Evolutionary conservation across 116 monocot species (phyloP).

Genomic region (Phalaenopsis hybrid): DNA sequence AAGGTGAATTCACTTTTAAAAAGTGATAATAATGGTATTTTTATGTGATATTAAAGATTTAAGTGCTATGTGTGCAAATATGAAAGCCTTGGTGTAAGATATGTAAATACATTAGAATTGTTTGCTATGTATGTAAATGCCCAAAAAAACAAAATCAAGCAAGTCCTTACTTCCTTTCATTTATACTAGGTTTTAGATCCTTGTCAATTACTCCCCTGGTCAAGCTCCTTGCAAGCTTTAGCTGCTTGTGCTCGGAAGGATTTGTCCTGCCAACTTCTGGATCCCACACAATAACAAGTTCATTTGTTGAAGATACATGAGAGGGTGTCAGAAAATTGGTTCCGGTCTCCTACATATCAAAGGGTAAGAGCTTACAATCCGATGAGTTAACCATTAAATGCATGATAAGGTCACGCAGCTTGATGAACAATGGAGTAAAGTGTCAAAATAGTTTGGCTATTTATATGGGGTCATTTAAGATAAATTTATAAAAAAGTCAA

Average conservation of each 20-base stretch:
- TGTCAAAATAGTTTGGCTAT: too few relatives aligned
- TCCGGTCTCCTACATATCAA: slow-evolving; percentile 62
- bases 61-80: too few relatives aligned
- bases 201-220: slow-evolving; percentile 85
- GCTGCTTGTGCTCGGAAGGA: slow-evolving; percentile 95
- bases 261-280: slow-evolving; percentile 94
- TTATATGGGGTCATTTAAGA: too few relatives aligned
- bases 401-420: background rate
- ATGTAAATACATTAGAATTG: too few relatives aligned
- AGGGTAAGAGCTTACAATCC: background rate
- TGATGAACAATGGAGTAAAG: background rate
- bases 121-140: too few relatives aligned
- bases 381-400: background rate
- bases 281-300: slow-evolving; percentile 96
- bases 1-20: too few relatives aligned
- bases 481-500: too few relatives aligned
- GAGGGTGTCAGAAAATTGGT: slow-evolving; percentile 52
- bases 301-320: slow-evolving; percentile 76
- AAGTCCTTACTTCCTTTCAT: slow-evolving; percentile 62
- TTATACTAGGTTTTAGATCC: slow-evolving; percentile 83
- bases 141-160: background rate
- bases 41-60: too few relatives aligned
- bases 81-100: too few relatives aligned
- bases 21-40: too few relatives aligned
- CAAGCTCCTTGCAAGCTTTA: slow-evolving; percentile 95